Percentiles rank a stretch among this genome's conserved stretches.
These are phyloP conservation scores for Suillus weaverae DNA, from an alignment of 768 basidiomycete genomes.

Conservation along the genomic window DNA sequence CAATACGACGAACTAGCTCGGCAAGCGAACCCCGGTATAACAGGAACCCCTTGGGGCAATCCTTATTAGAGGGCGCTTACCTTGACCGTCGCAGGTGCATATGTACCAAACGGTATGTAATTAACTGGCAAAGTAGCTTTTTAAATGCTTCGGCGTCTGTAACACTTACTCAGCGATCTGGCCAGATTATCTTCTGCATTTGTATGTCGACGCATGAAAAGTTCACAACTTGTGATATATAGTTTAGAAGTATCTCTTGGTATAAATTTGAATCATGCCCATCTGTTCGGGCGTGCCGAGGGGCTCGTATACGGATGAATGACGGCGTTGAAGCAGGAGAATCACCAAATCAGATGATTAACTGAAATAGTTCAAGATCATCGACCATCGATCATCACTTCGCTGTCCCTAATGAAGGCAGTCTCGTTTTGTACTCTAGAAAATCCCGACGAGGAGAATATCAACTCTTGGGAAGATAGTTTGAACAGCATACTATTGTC, in stretches of 20 bases:
- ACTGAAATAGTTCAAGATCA: neutral
- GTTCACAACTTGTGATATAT: neutral
- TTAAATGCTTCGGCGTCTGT: neutral
- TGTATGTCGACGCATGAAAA: neutral
- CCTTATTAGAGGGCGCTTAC: constrained; percentile 4
- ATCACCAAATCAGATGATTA: neutral
- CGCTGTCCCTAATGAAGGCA: neutral
- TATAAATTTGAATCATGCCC: neutral
- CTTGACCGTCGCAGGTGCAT: neutral
- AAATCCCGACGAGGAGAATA: neutral
- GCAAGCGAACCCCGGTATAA: constrained; percentile 24
- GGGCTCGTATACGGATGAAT: neutral
- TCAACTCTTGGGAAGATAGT: neutral
- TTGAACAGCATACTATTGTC: neutral
- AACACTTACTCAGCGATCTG: neutral
- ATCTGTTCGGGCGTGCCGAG: neutral
- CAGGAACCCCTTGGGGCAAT: constrained; percentile 29
- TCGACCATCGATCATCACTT: neutral
- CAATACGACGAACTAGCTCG: constrained; percentile 50
- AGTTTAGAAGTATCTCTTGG: neutral
- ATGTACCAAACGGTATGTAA: neutral
- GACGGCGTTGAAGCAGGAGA: neutral
- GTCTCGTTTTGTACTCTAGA: neutral
- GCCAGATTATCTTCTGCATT: neutral
- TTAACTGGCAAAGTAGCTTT: neutral